Base-by-base conservation (phyloP, 805 yeast genomes). In the Wickerhamomyces strasburgensis region DNA sequence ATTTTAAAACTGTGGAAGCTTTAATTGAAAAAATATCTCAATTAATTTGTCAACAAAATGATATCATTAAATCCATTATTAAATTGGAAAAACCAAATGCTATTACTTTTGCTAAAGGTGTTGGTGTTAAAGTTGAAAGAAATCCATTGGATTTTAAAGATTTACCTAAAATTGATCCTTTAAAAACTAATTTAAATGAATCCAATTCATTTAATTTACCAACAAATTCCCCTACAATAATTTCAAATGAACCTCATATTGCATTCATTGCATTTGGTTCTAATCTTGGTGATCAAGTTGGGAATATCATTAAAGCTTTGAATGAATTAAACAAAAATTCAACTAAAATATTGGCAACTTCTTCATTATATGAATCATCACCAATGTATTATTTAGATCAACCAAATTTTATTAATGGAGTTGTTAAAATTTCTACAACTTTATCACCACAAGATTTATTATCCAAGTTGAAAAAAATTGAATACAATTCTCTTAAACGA, bases 1-100 rank as follows among this genome's bases (percentile, higher is more conserved):
- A 78, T 44, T 93, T 86, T 64, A 82, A 85, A 52, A 93, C 99
- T 0, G 94, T 93, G 2, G 99, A 93, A 56, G 96, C 97, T 0
- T 68, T 93, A 32, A 95, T 85, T 3, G 73, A 78, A 41, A 73
- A 78, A 9, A 81, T 86, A 19, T 80, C 86, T 3, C 79, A 78
- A 44, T 54, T 75, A 32, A 63, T 80, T 3, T 63, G 74, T 26
- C 66, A 68, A 40, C 56, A 65, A 27, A 46, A 49, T 4, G 46
- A 47, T 3, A 65, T 76, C 5, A 49, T 56, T 5, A 51, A 60
- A 16, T 73, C 73, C 1, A 55, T 57, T 2, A 93, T 84, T 1
- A 68, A 67, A 19, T 95, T 88, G 1, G 74, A 79, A 28, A 93
- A 93, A 58, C 90, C 96, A 5, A 83, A 86, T 50, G 98, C 98